Percentiles rank a stretch among this genome's conserved stretches.
These are phyloP conservation scores for Crithidia bombi DNA, from an alignment of 208 protist species.

Conservation along the genomic window DNA sequence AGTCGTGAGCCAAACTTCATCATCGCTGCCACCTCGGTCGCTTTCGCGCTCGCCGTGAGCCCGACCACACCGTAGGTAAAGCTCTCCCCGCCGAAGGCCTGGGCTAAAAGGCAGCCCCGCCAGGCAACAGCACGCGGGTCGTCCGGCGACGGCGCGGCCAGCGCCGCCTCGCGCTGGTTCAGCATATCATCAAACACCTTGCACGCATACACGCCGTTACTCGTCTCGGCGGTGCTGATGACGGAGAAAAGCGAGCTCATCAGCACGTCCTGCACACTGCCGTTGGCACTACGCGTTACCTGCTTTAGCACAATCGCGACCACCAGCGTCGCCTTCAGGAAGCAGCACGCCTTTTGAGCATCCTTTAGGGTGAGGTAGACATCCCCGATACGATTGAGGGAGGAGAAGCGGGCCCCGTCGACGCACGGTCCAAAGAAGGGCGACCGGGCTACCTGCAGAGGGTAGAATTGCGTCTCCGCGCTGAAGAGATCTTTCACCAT, in stretches of 20 bases:
- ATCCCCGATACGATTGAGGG: slow-evolving; percentile 27
- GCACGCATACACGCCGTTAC: slow-evolving; percentile 12
- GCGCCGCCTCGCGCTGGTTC: slow-evolving; percentile 17
- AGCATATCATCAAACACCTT: slow-evolving; percentile 20
- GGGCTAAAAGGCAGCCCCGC: slow-evolving; percentile 12
- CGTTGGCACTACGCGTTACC: slow-evolving; percentile 15
- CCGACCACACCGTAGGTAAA: slow-evolving; percentile 32
- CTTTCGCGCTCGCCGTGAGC: slow-evolving; percentile 8
- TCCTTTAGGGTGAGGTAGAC: slow-evolving; percentile 42
- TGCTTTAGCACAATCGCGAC: slow-evolving; percentile 42
- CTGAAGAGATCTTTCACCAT: slow-evolving; percentile 27
- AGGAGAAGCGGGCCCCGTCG: slow-evolving; percentile 37
- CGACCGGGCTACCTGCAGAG: slow-evolving; percentile 34
- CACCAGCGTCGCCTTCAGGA: slow-evolving; percentile 41
- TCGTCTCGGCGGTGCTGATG: slow-evolving; percentile 32
- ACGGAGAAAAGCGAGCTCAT: slow-evolving; percentile 41
- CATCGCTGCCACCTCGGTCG: slow-evolving; percentile 24
- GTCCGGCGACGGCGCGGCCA: slow-evolving; percentile 2
- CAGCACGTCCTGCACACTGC: slow-evolving; percentile 24
- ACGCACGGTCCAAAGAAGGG: slow-evolving; percentile 54
- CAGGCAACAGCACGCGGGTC: slow-evolving; percentile 13
- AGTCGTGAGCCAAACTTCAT: slow-evolving; percentile 23
- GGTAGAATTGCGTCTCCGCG: slow-evolving; percentile 22
- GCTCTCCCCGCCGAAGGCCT: slow-evolving; percentile 15
- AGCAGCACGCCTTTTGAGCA: slow-evolving; percentile 40